phyloP scores from a whole-genome alignment of 192 early-diverging fungal species.

The Coemansia guatemalensis region DNA sequence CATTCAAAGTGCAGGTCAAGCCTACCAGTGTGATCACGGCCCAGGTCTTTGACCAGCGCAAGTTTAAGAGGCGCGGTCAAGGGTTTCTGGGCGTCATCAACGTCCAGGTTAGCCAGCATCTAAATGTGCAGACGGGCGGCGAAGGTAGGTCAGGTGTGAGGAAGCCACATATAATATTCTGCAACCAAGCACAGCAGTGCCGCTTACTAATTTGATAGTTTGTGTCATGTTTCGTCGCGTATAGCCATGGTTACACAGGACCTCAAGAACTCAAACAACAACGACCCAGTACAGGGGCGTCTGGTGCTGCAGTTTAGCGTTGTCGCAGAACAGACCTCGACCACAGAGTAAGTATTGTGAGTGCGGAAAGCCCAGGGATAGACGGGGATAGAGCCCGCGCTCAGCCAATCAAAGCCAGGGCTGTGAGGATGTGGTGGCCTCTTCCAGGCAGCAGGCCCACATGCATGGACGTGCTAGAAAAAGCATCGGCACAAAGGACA shows the following conservation, averaged over 20 bases:
- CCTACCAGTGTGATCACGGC: slow-evolving; percentile 76
- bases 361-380: background rate
- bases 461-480: background rate
- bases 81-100: slow-evolving; percentile 92
- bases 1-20: slow-evolving; percentile 49
- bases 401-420: background rate
- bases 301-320: slow-evolving; percentile 55
- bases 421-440: background rate
- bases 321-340: background rate
- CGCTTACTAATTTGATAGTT: slow-evolving; percentile 14
- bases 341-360: slow-evolving; percentile 14
- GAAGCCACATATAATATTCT: background rate
- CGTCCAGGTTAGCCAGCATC: slow-evolving; percentile 76
- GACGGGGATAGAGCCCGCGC: background rate
- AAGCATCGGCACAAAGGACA: background rate
- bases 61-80: slow-evolving; percentile 91
- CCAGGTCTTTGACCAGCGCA: slow-evolving; percentile 98
- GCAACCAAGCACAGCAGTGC: background rate
- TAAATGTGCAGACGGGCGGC: slow-evolving; percentile 75
- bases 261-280: slow-evolving; percentile 80
- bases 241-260: slow-evolving; percentile 68
- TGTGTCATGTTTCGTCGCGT: slow-evolving; percentile 7
- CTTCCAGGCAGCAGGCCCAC: background rate
- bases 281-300: slow-evolving; percentile 84
- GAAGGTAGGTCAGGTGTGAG: slow-evolving; percentile 42